phyloP scores from a whole-genome alignment of 345 rosid genomes.

The Pugionium dolabratum region DNA sequence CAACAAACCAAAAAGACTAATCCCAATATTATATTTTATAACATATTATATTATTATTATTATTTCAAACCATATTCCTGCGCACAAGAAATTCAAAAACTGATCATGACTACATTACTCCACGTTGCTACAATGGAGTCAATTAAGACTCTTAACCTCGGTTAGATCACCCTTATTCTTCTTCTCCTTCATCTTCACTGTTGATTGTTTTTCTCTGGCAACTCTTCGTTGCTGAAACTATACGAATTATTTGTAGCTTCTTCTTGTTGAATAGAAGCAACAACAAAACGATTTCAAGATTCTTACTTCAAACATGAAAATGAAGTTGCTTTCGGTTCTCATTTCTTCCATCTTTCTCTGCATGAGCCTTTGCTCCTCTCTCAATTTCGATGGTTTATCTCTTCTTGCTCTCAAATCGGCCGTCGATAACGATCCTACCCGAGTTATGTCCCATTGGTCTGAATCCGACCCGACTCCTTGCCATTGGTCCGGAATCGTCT shows the following conservation, averaged over 20 bases:
- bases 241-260: background rate
- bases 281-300: background rate
- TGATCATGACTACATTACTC: slow-evolving; percentile 26
- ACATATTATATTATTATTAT: slow-evolving; percentile 12
- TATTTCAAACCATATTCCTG: slow-evolving; percentile 19
- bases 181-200: slow-evolving; percentile 27
- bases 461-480: slow-evolving; percentile 78
- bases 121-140: slow-evolving; percentile 36
- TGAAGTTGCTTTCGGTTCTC: slow-evolving; percentile 16
- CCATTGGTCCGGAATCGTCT: slow-evolving; percentile 81
- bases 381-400: slow-evolving; percentile 82
- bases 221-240: slow-evolving; percentile 35
- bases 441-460: slow-evolving; percentile 72
- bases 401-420: slow-evolving; percentile 90
- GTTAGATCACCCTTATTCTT: slow-evolving; percentile 11
- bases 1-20: slow-evolving; percentile 7
- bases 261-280: background rate
- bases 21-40: background rate
- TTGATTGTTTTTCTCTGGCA: slow-evolving; percentile 24
- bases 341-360: slow-evolving; percentile 24
- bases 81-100: slow-evolving; percentile 26
- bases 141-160: slow-evolving; percentile 19
- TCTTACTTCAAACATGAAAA: background rate
- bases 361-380: slow-evolving; percentile 40
- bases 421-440: slow-evolving; percentile 49